Conservation (phyloP, 257 asterid genomes). For the Fraxinus quadrangulata region DNA sequence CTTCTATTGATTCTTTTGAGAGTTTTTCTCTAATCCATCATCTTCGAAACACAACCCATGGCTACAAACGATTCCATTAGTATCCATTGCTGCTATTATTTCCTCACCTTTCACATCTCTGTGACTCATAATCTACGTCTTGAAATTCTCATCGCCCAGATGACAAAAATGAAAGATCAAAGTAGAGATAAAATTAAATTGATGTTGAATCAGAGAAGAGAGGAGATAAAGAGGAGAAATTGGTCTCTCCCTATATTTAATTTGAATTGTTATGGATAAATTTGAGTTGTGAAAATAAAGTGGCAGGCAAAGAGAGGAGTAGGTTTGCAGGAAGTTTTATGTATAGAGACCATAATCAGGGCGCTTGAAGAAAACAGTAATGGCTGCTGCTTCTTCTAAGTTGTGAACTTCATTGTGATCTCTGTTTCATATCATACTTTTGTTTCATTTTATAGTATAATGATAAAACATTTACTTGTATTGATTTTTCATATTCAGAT, state of each 20-base stretch:
- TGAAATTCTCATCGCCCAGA: conserved; percentile 4
- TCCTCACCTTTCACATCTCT: conserved; percentile 38
- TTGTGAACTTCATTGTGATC: conserved; percentile 40
- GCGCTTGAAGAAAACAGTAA: conserved; percentile 33
- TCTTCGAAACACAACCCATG: conserved; percentile 29
- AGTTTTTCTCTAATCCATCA: conserved; percentile 47
- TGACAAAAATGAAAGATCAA: conserved; percentile 21
- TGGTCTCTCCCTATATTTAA: conserved; percentile 35
- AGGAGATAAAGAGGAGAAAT: conserved; percentile 34
- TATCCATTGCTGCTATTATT: conserved; percentile 25
- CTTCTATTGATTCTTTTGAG: conserved; percentile 75
- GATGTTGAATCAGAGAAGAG: conserved; percentile 26
- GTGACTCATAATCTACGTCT: background rate
- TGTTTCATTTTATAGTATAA: conserved; percentile 34
- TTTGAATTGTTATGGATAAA: conserved; percentile 39
- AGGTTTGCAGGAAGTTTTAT: conserved; percentile 49
- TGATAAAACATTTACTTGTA: conserved; percentile 30
- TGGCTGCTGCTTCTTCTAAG: conserved; percentile 36
- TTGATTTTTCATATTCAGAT: conserved; percentile 25
- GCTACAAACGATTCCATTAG: conserved; percentile 17
- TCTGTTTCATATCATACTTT: conserved; percentile 32
- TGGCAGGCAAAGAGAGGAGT: conserved; percentile 33
- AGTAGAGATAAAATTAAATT: conserved; percentile 25
- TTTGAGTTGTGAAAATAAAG: conserved; percentile 54
- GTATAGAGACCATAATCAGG: conserved; percentile 48